Evolutionary conservation across 352 stramenopile species (phyloP), one percentile per base, ranked within the genome.

Genomic region (Globisporangium orthogonon): DNA sequence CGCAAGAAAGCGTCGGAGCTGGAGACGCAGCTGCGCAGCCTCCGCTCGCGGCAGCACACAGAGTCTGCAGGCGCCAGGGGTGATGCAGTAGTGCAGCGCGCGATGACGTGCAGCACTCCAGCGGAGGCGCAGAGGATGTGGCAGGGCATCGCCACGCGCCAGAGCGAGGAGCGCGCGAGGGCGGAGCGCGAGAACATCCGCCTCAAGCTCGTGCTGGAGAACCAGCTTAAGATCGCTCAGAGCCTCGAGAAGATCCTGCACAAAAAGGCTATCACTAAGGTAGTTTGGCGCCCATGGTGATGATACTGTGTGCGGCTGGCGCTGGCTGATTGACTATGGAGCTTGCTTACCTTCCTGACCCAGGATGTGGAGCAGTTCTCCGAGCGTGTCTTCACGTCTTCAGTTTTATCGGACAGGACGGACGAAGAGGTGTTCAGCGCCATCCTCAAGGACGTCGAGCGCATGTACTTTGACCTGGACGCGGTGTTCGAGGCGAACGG

Each of bases 201-300:
- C 7, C 65, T 88, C 6, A 76, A 76, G 53, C 54, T 66, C 7
- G 66, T 83, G 43, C 61, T 88, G 41, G 75, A 86, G 50, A 76
- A 67, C 23, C 78, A 88, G 50, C 72, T 88, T 60, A 84, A 85
- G 63, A 68, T 86, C 47, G 73, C 69, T 30, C 76, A 74, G 49
- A 76, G 66, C 62, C 69, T 83, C 29, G 68, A 75, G 35, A 53
- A 43, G 7, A 53, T 83, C 10, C 64, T 85, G 40, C 61, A 67
- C 59, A 76, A 80, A 57, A 28, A 29, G 18, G 18, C 44, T 5
- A 31, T 18, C 17, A 11, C 44, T n/a, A 49, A 49, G 18, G 44
- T 43, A 17, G 10, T 6, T 23, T 23, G 23, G 23, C 23, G 23
- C 23, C 23, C 23, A 23, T 23, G 23, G 23, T 23, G 23, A 23